Evolutionary conservation across 495 filamentous ascomycete genomes (phyloP).

Genomic region (Aspergillus bertholletiae): DNA sequence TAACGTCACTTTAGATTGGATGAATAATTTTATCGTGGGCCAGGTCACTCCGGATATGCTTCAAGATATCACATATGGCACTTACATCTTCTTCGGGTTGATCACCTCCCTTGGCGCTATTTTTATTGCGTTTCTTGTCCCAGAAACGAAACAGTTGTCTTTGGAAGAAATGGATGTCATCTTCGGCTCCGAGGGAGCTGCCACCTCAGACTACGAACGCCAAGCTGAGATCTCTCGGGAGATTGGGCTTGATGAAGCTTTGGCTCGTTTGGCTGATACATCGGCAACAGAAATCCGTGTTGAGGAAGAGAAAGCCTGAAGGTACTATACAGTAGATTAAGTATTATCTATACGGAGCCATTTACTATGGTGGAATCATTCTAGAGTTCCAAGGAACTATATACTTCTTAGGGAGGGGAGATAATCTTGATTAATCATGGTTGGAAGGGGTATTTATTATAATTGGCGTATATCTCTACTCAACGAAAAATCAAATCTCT

Average conservation of each 20-base stretch:
- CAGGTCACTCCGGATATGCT: constrained; percentile 76
- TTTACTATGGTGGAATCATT: neutral
- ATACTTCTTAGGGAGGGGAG: too few relatives aligned
- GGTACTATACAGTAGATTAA: neutral
- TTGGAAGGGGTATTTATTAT: neutral
- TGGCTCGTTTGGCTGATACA: constrained; percentile 2
- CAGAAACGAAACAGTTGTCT: constrained; percentile 53
- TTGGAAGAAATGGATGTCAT: constrained; percentile 59
- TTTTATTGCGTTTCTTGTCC: constrained; percentile 50
- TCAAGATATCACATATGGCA: constrained; percentile 59
- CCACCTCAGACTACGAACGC: constrained; percentile 60
- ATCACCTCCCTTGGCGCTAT: constrained; percentile 57
- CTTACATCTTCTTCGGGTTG: constrained; percentile 68
- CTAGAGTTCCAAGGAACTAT: too few relatives aligned
- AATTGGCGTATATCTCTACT: neutral
- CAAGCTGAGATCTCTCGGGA: constrained; percentile 67
- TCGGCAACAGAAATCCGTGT: neutral
- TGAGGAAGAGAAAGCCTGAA: neutral
- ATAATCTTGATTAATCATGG: neutral
- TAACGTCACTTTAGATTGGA: constrained; percentile 37
- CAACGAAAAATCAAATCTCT: neutral
- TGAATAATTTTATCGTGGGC: constrained; percentile 64
- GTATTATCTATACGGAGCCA: neutral
- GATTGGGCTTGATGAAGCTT: constrained; percentile 52
- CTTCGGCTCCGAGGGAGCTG: constrained; percentile 64